phyloP scores from a whole-genome alignment of 1,139 yeast species.

The Pichia sp. region DNA sequence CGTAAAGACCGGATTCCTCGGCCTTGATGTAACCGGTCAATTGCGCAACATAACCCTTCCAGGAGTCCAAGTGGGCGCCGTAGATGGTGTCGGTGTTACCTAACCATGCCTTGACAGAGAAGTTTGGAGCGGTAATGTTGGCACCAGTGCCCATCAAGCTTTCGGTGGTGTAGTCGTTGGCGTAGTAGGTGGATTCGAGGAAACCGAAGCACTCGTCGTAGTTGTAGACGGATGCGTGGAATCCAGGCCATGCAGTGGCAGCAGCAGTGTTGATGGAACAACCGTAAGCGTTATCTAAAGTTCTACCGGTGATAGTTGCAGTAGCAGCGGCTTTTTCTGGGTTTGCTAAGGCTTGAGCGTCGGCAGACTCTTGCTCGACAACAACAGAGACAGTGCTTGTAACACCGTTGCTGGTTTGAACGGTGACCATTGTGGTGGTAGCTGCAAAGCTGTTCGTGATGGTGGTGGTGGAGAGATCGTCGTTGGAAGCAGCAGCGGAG shows the following conservation, averaged over 20 bases:
- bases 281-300: constrained; percentile 7
- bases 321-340: not conserved
- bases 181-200: constrained; percentile 13
- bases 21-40: constrained; percentile 25
- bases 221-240: constrained; percentile 13
- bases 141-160: constrained; percentile 6
- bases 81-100: constrained; percentile 10
- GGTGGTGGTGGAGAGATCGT: not conserved
- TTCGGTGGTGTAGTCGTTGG: constrained; percentile 15
- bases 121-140: constrained; percentile 15
- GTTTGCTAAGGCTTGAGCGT: not conserved
- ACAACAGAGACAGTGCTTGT: constrained; percentile 10
- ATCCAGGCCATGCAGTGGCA: constrained; percentile 8
- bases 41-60: constrained; percentile 18
- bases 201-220: constrained; percentile 8
- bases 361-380: constrained; percentile 10
- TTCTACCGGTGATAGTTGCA: constrained; percentile 8
- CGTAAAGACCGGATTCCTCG: constrained; percentile 17
- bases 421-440: constrained; percentile 4
- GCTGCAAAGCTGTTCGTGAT: constrained; percentile 8
- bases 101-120: constrained; percentile 11
- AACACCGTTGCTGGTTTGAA: constrained; percentile 3
- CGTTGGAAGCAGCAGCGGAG: constrained; percentile 5
- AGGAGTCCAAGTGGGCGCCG: constrained; percentile 6
- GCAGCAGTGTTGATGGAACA: constrained; percentile 8